A percentile compares a stretch with the other conserved stretches of the same genome.
These are phyloP conservation scores for Pneumocystis sp. DNA, from an alignment of 1,139 yeast species.

Conservation along the genomic window DNA sequence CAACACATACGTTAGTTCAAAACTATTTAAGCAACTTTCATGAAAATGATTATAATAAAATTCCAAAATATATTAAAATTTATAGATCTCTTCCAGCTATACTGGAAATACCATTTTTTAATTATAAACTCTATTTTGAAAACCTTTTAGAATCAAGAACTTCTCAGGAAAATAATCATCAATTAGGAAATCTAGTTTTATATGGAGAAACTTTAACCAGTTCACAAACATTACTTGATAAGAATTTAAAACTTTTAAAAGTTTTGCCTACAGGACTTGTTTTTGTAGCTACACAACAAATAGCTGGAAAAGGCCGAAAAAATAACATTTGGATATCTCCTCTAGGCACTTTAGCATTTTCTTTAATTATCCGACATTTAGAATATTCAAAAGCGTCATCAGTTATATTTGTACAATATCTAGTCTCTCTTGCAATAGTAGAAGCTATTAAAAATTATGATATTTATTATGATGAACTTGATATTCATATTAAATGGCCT, in stretches of 20 bases:
- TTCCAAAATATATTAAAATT: background rate
- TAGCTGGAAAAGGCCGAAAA: constrained; percentile 86
- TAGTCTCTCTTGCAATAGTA: constrained; percentile 68
- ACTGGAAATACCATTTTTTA: background rate
- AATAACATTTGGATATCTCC: constrained; percentile 95
- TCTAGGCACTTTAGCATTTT: constrained; percentile 73
- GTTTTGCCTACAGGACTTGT: background rate
- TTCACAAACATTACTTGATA: constrained; percentile 1
- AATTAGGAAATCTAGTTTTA: background rate
- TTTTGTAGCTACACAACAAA: constrained; percentile 31
- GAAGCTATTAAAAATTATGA: constrained; percentile 41
- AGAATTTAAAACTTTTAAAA: background rate
- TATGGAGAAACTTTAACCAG: background rate
- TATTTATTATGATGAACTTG: constrained; percentile 59
- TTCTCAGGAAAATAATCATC: background rate
- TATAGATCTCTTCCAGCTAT: background rate
- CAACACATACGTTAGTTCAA: background rate
- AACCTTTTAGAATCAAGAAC: background rate
- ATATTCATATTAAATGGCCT: constrained; percentile 88
- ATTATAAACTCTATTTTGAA: background rate
- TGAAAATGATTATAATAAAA: background rate
- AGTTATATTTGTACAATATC: constrained; percentile 70
- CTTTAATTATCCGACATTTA: constrained; percentile 36
- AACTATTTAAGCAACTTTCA: background rate
- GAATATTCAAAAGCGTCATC: constrained; percentile 33